These are phyloP conservation scores for Isatis tinctoria DNA, from an alignment of 345 rosid species.

Conservation along the genomic window DNA sequence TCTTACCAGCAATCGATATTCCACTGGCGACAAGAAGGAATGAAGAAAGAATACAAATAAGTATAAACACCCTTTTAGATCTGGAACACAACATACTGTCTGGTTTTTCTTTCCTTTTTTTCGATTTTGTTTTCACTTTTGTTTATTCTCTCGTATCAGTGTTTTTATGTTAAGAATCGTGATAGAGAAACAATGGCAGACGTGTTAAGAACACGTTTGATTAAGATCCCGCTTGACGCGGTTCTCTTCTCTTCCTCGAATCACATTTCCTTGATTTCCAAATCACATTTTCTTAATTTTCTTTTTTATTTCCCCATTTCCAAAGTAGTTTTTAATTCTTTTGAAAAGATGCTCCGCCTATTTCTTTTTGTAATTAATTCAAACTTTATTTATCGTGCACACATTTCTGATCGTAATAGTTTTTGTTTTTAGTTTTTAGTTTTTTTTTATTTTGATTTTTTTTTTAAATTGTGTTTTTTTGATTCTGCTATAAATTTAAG, in stretches of 20 bases:
- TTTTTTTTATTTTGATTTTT: too few species aligned
- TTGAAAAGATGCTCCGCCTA: background rate
- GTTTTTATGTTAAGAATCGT: background rate
- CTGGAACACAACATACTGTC: slow-evolving; percentile 27
- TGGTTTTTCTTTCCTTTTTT: background rate
- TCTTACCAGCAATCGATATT: slow-evolving; percentile 32
- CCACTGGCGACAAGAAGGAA: slow-evolving; percentile 30
- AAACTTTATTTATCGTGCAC: background rate
- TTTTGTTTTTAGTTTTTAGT: background rate
- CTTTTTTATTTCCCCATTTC: background rate
- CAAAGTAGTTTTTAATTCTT: background rate
- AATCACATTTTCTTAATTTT: background rate
- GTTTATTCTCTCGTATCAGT: background rate
- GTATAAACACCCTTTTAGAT: slow-evolving; percentile 30
- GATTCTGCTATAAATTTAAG: too few species aligned
- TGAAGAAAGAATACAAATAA: slow-evolving; percentile 23
- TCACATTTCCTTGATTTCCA: background rate
- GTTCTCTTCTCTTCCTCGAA: slow-evolving; percentile 24
- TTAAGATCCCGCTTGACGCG: slow-evolving; percentile 19
- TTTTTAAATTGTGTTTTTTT: too few species aligned
- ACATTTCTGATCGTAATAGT: too few species aligned
- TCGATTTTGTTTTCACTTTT: background rate
- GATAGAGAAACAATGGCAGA: slow-evolving; percentile 4
- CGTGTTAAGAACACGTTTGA: slow-evolving; percentile 13
- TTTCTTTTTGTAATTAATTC: background rate